Evolutionary conservation across 148 eudicot genomes (phyloP), one percentile per base, ranked within the genome.

Genomic region (Nyssa sinensis): DNA sequence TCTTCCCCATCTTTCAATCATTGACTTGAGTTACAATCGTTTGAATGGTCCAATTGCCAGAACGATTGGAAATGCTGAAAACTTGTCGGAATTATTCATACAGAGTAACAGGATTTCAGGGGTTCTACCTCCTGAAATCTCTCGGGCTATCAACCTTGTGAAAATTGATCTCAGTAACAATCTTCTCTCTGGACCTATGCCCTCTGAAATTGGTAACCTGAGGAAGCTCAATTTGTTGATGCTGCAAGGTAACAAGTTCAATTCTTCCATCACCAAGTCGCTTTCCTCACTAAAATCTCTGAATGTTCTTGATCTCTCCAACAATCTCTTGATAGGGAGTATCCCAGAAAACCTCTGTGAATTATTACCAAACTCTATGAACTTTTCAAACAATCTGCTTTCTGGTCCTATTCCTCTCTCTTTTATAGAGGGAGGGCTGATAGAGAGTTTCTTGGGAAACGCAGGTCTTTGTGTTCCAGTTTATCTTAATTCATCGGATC

Each of bases 131-230:
- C 73, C 79, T 53, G 94, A 89, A 82, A 91, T 94, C 37, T 84
- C 90, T 53, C 79, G 60, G 58, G 90, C 93, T 41, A 31, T 64
- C 72, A 87, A 79, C 78, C 74, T 94, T 58, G 98, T 94, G 17
- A 92, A 89, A 79, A 79, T 92, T 69, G 98, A 94, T 75, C 76
- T 94, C 7, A 92, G 96, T 84, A 77, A 92, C 72, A 94, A 92
- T 76, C 71, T 73, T 27, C 39, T 94, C 3, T 86, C 87, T 60
- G 98, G 96, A 70, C 87, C 97, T 37, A 74, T 94, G 75, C 98
- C 98, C 51, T 69, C 77, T 30, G 84, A 81, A 80, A 85, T 94
- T 35, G 97, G 96, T 23, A 69, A 83, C 65, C 86, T 94, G 24
- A 84, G 75, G 55, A 82, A 75, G 74, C 90, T 94, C 28, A 94